Conservation (phyloP, 2,329 filamentous ascomycete species). For the Ceratocystis huliohia region DNA sequence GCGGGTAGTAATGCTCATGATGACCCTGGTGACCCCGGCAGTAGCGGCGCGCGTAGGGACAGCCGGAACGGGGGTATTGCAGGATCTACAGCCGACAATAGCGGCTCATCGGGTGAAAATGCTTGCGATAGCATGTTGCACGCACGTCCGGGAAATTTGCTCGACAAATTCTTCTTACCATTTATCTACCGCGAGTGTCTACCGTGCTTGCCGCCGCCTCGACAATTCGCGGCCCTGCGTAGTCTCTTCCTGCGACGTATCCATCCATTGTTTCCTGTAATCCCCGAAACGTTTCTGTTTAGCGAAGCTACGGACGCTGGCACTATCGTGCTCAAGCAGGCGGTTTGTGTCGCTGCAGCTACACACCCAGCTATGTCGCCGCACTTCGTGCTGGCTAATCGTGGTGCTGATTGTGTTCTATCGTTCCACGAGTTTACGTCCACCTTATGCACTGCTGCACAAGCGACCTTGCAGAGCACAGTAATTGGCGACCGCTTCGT, state of each 20-base stretch:
- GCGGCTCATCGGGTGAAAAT: not conserved
- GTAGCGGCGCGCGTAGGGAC: not conserved
- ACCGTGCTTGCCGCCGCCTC: slow-evolving; percentile 35
- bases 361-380: slow-evolving; percentile 35
- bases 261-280: slow-evolving; percentile 42
- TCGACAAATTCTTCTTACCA: slow-evolving; percentile 32
- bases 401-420: slow-evolving; percentile 29
- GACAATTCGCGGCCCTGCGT: slow-evolving; percentile 36
- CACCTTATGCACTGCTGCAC: slow-evolving; percentile 36
- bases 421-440: slow-evolving; percentile 38
- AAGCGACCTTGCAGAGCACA: slow-evolving; percentile 40
- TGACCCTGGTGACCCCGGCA: not conserved
- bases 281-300: slow-evolving; percentile 31
- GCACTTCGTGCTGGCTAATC: slow-evolving; percentile 35
- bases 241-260: slow-evolving; percentile 40
- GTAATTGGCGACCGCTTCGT: slow-evolving; percentile 42
- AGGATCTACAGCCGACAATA: not conserved
- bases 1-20: not conserved
- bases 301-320: slow-evolving; percentile 28
- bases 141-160: slow-evolving; percentile 24
- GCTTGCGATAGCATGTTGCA: not conserved
- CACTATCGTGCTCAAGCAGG: slow-evolving; percentile 38
- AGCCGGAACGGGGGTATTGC: not conserved
- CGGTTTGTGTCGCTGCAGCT: slow-evolving; percentile 43
- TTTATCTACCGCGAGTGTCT: slow-evolving; percentile 37